A percentile compares a stretch with the other conserved stretches of the same genome.
Conservation (phyloP, 2,329 filamentous ascomycete species). For the Aspergillus vadensis region DNA sequence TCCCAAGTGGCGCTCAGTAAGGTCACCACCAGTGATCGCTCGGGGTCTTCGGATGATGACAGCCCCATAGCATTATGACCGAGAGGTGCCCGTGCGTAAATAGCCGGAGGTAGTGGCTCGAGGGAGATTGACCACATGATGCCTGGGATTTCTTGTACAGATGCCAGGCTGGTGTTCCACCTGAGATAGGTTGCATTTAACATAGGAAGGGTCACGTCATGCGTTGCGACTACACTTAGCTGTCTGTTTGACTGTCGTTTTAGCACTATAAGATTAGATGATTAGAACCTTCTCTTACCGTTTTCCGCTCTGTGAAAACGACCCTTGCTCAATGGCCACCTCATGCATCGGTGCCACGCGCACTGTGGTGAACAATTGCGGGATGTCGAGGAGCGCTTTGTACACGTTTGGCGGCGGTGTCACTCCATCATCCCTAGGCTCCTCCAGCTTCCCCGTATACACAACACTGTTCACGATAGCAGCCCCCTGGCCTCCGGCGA, state of each 20-base stretch:
- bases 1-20: slow-evolving; percentile 35
- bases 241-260: no score
- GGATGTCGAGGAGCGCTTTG: not conserved
- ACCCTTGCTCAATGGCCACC: not conserved
- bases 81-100: slow-evolving; percentile 23
- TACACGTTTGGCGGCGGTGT: no score
- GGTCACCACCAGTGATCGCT: slow-evolving; percentile 22
- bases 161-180: slow-evolving; percentile 6
- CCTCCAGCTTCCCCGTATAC: not conserved
- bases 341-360: not conserved
- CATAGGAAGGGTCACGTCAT: slow-evolving; percentile 16
- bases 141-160: not conserved
- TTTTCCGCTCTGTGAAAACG: not conserved
- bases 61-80: slow-evolving; percentile 16
- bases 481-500: not conserved
- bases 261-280: no score
- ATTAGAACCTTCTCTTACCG: not conserved
- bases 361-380: not conserved
- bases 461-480: not conserved
- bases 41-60: not conserved
- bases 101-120: slow-evolving; percentile 10
- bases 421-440: not conserved
- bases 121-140: slow-evolving; percentile 10
- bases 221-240: no score
- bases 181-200: slow-evolving; percentile 15